Percentiles rank a stretch among this genome's conserved stretches.
These are phyloP conservation scores for Erythrobasidium hasegawianum DNA, from an alignment of 1,284 basidiomycete genomes.

Conservation along the genomic window DNA sequence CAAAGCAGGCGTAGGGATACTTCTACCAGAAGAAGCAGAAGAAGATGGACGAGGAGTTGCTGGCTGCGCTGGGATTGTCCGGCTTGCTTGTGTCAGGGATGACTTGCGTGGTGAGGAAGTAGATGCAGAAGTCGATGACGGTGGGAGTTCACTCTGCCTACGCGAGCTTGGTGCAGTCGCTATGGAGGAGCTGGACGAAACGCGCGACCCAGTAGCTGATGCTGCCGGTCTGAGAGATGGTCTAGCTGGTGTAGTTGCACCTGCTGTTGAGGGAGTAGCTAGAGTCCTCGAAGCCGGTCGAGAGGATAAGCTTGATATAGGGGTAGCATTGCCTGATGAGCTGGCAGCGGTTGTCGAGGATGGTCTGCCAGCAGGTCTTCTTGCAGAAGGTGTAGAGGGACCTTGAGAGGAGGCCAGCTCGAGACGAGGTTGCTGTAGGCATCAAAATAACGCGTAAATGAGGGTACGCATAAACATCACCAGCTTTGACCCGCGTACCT, in stretches of 20 bases:
- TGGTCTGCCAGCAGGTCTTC: too few relatives aligned
- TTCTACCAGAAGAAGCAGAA: not conserved
- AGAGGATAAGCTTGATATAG: not conserved
- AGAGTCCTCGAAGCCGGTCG: constrained; percentile 8
- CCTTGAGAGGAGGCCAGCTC: not conserved
- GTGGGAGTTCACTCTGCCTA: constrained; percentile 4
- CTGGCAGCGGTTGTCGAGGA: too few relatives aligned
- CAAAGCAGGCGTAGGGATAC: not conserved
- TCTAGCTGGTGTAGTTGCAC: constrained; percentile 12
- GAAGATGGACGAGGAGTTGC: constrained; percentile 14
- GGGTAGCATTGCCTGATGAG: too few relatives aligned
- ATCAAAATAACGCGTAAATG: too few relatives aligned
- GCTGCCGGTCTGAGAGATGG: constrained; percentile 21
- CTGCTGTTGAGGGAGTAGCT: constrained; percentile 20
- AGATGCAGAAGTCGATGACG: too few relatives aligned
- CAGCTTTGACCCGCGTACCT: constrained; percentile 15
- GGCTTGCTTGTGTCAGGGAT: not conserved
- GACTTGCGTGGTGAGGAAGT: constrained; percentile 7
- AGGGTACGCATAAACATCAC: too few relatives aligned
- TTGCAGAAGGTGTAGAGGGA: constrained; percentile 1
- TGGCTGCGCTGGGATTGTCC: not conserved
- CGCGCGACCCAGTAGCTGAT: constrained; percentile 32
- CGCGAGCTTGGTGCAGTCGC: not conserved
- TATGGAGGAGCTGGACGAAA: constrained; percentile 38
- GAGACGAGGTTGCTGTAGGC: too few relatives aligned